These are phyloP conservation scores for Tolypocladium guangdongense DNA, from an alignment of 2,329 filamentous ascomycete genomes.

Conservation along the genomic window DNA sequence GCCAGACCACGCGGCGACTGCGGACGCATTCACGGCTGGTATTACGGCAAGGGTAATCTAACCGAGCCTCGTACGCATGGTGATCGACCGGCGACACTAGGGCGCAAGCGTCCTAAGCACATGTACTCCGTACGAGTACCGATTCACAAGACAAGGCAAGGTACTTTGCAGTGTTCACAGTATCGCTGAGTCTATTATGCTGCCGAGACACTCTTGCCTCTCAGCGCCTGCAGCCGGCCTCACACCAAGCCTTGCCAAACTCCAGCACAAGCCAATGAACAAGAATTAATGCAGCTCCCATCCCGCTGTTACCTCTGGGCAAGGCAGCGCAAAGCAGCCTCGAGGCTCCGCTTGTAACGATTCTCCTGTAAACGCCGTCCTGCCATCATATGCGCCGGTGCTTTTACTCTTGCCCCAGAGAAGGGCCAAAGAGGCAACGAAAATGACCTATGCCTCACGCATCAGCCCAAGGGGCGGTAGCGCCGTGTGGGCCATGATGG, in stretches of 20 bases:
- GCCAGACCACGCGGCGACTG: background rate
- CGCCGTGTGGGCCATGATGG: conserved; percentile 48
- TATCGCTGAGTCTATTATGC: background rate
- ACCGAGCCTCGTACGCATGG: background rate
- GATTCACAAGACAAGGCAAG: background rate
- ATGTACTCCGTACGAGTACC: background rate
- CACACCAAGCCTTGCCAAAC: background rate
- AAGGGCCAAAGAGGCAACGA: background rate
- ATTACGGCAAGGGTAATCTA: background rate
- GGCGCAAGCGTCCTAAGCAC: background rate
- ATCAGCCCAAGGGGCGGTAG: conserved; percentile 58
- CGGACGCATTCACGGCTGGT: background rate
- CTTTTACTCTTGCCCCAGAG: background rate
- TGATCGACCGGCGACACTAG: background rate
- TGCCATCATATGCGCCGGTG: background rate
- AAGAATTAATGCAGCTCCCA: background rate
- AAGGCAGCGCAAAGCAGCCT: background rate
- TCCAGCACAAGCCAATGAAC: background rate
- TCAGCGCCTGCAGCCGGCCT: background rate
- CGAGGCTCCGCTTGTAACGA: background rate
- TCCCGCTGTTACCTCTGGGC: background rate
- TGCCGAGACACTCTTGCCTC: background rate
- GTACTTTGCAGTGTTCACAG: background rate
- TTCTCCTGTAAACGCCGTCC: background rate
- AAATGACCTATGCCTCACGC: conserved; percentile 10